Base-by-base conservation (phyloP, 1,284 basidiomycete species). In the Abortiporus biennis region DNA sequence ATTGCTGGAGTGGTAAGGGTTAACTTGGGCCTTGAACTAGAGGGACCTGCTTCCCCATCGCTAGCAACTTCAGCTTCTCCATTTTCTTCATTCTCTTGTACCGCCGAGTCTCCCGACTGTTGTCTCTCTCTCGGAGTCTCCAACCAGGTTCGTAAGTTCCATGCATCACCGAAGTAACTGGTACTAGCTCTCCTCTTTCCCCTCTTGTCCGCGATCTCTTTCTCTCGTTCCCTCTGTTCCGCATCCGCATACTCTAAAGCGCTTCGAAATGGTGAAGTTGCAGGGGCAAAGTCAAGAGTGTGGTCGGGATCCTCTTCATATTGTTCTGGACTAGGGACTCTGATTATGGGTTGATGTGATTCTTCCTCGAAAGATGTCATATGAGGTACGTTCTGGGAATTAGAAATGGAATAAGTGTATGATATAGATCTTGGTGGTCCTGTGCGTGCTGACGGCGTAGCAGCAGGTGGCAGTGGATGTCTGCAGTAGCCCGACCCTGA, bases 401-500 rank as follows among this genome's bases (percentile, higher is more conserved):
- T 55, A 29, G 61, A 59, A 15, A 74, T 58, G n/a, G 75, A 70
- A 51, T 79, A 76, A 17, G 69, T 71, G 56, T 77, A 81, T 2
- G 81, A 83, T 25, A 87, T 65, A 0, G 85, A 84, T 29, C 85
- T 71, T 6, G 85, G 85, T 32, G 84, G 82, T 15, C 85, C 85
- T 4, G 82, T 85, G 36, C 84, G 70, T 37, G 67, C 65, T 3
- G 80, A 76, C 9, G 85, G 85, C 0, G 81, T 81, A 5, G 49
- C 48, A 3, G 54, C 36, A n/a, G 33, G 16, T 6, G 25, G 32
- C 5, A 9, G 3, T 4, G 24, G 29, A 29, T 43, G 42, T n/a
- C 42, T 9, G n/a, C n/a, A n/a, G 27, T 27, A 30, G 9, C 20
- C 41, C 3, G 42, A 43, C 11, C 13, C 35, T 11, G 42, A 38